Percentiles rank a stretch among this genome's conserved stretches.
Conservation (phyloP, 345 rosid genomes). For the Pugionium dolabratum region DNA sequence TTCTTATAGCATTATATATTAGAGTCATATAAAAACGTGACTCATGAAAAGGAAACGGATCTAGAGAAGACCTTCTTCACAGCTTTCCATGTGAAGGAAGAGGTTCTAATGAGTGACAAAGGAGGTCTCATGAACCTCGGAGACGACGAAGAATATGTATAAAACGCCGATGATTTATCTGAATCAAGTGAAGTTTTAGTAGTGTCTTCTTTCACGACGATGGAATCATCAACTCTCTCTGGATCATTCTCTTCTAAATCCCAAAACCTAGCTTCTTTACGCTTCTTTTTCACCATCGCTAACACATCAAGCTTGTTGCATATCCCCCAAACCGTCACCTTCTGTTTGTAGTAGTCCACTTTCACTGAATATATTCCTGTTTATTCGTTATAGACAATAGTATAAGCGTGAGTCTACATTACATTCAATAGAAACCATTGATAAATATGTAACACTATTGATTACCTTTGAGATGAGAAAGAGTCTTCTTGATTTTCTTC, state of each 20-base stretch:
- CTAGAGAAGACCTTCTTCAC: constrained; percentile 64
- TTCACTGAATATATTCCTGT: constrained; percentile 81
- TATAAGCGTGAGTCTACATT: background rate
- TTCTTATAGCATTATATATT: background rate
- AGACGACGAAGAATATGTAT: constrained; percentile 31
- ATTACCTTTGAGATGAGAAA: constrained; percentile 82
- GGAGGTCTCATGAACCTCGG: constrained; percentile 37
- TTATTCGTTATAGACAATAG: background rate
- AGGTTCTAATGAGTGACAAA: constrained; percentile 46
- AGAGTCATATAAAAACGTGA: constrained; percentile 1
- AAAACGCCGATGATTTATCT: constrained; percentile 13
- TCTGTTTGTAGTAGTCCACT: constrained; percentile 66
- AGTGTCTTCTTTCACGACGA: constrained; percentile 32
- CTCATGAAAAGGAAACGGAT: constrained; percentile 55
- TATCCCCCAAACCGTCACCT: constrained; percentile 89
- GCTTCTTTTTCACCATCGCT: constrained; percentile 59
- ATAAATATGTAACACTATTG: background rate
- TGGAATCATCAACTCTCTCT: constrained; percentile 24
- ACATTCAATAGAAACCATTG: background rate
- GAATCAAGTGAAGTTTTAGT: constrained; percentile 15
- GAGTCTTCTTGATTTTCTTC: constrained; percentile 68
- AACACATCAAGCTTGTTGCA: constrained; percentile 78
- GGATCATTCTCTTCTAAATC: constrained; percentile 47
- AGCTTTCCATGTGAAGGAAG: constrained; percentile 63
- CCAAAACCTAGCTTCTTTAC: constrained; percentile 84